Evolutionary conservation across 805 yeast genomes (phyloP).

Genomic region (Monosporozyma aquatica): DNA sequence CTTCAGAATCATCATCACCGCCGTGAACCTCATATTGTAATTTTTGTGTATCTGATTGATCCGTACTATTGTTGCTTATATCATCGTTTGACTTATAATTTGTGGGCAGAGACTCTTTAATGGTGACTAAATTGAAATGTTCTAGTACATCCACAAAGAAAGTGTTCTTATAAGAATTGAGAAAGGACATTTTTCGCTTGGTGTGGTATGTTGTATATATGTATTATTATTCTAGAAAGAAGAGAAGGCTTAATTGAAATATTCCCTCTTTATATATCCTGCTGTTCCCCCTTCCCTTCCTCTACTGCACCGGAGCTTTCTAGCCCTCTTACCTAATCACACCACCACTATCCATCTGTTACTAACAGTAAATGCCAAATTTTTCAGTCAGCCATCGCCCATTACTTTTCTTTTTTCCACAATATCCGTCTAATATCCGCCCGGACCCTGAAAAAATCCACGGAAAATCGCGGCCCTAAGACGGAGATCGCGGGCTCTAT

Average conservation of each 20-base stretch:
- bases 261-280: not conserved
- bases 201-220: not conserved
- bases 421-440: no score
- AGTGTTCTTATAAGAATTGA: slow-evolving; percentile 13
- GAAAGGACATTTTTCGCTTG: not conserved
- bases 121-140: slow-evolving; percentile 9
- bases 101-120: slow-evolving; percentile 8
- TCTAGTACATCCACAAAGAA: slow-evolving; percentile 21
- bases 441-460: no score
- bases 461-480: not conserved
- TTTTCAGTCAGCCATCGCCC: no score
- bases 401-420: no score
- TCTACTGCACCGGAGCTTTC: no score
- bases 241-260: not conserved
- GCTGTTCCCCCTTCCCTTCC: not conserved
- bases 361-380: no score
- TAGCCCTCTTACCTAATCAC: no score
- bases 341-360: no score
- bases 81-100: not conserved
- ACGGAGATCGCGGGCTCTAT: slow-evolving; percentile 2
- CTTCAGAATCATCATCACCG: not conserved
- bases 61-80: no score
- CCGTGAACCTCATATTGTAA: not conserved
- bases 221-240: not conserved
- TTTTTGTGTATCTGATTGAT: not conserved